Base-by-base conservation (phyloP, 2,329 filamentous ascomycete species). In the Triangularia setosa region DNA sequence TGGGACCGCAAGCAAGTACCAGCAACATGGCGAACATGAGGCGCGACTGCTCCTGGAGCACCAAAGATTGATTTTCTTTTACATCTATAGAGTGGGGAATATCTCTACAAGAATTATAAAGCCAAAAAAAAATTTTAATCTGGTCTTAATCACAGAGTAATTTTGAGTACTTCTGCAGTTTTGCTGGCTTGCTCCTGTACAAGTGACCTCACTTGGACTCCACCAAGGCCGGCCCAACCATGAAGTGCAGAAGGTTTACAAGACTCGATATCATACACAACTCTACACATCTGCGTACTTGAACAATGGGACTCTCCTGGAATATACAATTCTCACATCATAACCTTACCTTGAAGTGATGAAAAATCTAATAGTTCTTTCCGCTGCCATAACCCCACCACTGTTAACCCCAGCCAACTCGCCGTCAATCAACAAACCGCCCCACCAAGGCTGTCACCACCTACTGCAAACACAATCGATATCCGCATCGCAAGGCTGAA, bases 381-480 rank as follows among this genome's bases (percentile, higher is more conserved):
- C 25, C 52, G 52, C 18, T 27, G 23, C n/a, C 23, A 27, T 28
- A 27, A 25, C 65, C 62, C 65, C 65, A 48, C 40, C 40, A 40
- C 40, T n/a, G 18, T 48, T 23, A 6, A 33, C 11, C 48, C 21
- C 53, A 30, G 54, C 59, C 21, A 28, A 48, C 30, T 54, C 21
- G 24, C 25, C 21, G 16, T 48, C 4, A 33, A 59, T 48, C 35
- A 59, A 27, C 27, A 11, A 28, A 14, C 33, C 24, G 25, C 54
- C 63, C 65, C 65, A 65, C 64, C 57, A 67, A 66, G 64, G 65
- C 65, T 69, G 58, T 18, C 30, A 54, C n/a, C 33, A 56, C 24
- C 33, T n/a, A n/a, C n/a, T n/a, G 40, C 16, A 40, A 48, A n/a
- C 53, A 27, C 53, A 62, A 62, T 57, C 33, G 40, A 40, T 40